Evolutionary conservation across 2,329 filamentous ascomycete species (phyloP), one percentile per base, ranked within the genome.

Genomic region (Calcarisporium arbuscula): DNA sequence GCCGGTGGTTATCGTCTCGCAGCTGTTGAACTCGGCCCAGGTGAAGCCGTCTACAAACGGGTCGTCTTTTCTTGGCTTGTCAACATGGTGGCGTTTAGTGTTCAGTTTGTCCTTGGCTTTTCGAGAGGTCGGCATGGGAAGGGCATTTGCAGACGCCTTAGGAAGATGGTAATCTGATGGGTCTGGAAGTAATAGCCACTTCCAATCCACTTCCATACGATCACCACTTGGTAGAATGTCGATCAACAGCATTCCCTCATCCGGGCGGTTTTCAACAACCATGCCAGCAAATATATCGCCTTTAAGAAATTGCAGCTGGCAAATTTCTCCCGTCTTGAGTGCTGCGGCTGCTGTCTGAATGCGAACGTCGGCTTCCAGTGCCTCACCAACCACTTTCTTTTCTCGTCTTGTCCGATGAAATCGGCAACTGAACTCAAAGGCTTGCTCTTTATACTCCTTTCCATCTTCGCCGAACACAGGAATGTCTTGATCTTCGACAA

Each of bases 391-490:
- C 32, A 80, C 60, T 45, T 83, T 85, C 61, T 82, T 86, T 42
- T 87, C 80, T 50, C 92, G 80, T 65, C 92, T 94, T 11, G 84
- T 79, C 32, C 92, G 78, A 58, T 98, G 92, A 62, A 94, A 95
- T 40, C 89, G 85, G 64, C 92, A 98, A 48, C 85, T 87, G 56
- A 96, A 89, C 53, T 95, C 87, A 49, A 94, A 90, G 1, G 84
- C 88, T 50, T 88, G 85, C 48, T 94, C 83, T 46, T 85, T 90
- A 58, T 95, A 95, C 56, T 95, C 88, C 2, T 80, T 87, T 6
- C 88, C 88, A 52, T 95, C 88, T 48, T 94, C 86, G 33, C 82
- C 85, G 56, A 89, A 90, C 3, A 94, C 84, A 0, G 87, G 85
- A 19, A 94, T 80, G 22, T 87, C 78, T 19, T 85, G 85, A 49